These are phyloP conservation scores for Thelonectria blattea DNA, from an alignment of 2,329 filamentous ascomycete genomes.

Conservation along the genomic window DNA sequence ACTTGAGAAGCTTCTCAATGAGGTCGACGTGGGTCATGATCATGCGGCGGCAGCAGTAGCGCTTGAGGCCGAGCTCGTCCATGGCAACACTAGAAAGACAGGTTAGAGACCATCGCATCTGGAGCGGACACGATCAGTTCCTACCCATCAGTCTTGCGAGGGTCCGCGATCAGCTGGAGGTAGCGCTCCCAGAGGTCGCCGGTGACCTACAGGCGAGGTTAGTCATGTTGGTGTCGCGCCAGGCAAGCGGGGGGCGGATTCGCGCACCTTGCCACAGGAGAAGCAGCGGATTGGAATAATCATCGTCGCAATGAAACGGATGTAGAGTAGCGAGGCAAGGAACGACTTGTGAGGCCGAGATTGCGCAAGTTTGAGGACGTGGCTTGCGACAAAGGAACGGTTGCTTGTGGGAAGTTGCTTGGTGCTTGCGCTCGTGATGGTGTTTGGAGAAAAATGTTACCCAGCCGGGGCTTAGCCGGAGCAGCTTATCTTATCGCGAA, in stretches of 20 bases:
- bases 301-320: constrained; percentile 66
- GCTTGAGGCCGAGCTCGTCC: constrained; percentile 89
- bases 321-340: too few species aligned
- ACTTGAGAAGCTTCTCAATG: constrained; percentile 98
- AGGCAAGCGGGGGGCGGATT: constrained; percentile 15
- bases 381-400: constrained; percentile 33
- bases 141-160: constrained; percentile 74
- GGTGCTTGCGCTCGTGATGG: constrained; percentile 13
- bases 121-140: constrained; percentile 33
- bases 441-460: constrained; percentile 38
- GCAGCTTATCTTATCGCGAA: constrained; percentile 48
- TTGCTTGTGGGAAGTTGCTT: constrained; percentile 21
- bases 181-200: constrained; percentile 98
- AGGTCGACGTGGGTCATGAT: constrained; percentile 99
- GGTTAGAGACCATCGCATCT: constrained; percentile 33
- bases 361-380: constrained; percentile 11
- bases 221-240: constrained; percentile 33
- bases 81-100: constrained; percentile 77
- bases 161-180: constrained; percentile 82
- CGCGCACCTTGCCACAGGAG: constrained; percentile 92
- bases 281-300: constrained; percentile 99
- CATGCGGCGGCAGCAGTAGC: constrained; percentile 99
- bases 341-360: too few species aligned
- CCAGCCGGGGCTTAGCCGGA: constrained; percentile 41
- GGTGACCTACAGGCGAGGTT: constrained; percentile 71